phyloP scores from a whole-genome alignment of 228 moss, liverwort and hornwort species.

The Sphagnum fallax region DNA sequence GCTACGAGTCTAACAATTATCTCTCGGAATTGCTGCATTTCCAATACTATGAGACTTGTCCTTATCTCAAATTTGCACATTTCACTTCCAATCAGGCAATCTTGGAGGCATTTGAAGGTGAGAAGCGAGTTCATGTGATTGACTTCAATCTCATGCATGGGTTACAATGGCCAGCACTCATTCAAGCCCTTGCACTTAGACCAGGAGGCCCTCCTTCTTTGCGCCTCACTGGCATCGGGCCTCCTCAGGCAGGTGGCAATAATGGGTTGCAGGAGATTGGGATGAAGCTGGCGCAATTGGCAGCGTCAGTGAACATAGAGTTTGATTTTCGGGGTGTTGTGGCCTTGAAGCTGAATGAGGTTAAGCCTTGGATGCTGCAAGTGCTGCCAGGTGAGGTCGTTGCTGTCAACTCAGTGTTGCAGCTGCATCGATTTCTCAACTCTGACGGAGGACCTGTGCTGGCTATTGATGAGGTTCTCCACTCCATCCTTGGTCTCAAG shows the following conservation, averaged over 20 bases:
- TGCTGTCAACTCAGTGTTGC: conserved; percentile 78
- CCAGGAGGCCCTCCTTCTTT: conserved; percentile 70
- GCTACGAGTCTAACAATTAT: conserved; percentile 29
- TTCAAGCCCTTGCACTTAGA: conserved; percentile 75
- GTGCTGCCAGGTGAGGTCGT: conserved; percentile 66
- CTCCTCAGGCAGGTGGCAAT: conserved; percentile 42
- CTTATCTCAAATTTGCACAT: conserved; percentile 84
- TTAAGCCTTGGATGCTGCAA: conserved; percentile 78
- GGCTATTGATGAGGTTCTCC: conserved; percentile 66
- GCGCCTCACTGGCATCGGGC: conserved; percentile 79
- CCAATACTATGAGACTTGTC: conserved; percentile 80
- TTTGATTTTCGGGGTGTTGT: conserved; percentile 80
- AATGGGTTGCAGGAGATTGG: conserved; percentile 77
- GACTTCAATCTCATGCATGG: conserved; percentile 85
- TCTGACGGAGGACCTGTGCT: conserved; percentile 23
- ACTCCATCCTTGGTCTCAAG: conserved; percentile 47
- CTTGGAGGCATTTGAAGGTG: conserved; percentile 75
- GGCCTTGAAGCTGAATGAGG: conserved; percentile 62
- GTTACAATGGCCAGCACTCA: conserved; percentile 85
- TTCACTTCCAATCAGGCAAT: conserved; percentile 97
- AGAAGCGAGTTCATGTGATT: conserved; percentile 74
- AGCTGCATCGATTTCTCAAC: conserved; percentile 71
- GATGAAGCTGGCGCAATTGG: conserved; percentile 54
- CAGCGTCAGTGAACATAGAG: conserved; percentile 58
- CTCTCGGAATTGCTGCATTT: conserved; percentile 69